Percentiles rank a stretch among this genome's conserved stretches.
Conservation (phyloP, 768 basidiomycete species). For the Naganishia randhawae region DNA sequence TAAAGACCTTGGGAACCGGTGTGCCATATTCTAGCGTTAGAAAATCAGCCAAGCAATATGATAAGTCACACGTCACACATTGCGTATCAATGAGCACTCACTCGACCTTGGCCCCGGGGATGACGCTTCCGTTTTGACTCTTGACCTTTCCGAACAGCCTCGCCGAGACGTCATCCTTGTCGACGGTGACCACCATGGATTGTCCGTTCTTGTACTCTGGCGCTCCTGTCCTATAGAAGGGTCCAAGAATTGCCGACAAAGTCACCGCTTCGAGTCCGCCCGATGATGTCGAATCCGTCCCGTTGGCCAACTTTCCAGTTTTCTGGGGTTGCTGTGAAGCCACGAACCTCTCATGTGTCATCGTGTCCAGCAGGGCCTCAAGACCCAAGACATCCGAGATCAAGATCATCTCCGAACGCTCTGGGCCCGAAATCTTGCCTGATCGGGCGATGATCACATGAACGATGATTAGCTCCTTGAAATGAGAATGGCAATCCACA, state of each 20-base stretch:
- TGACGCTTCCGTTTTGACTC: constrained; percentile 30
- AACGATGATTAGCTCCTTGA: no score
- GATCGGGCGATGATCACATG: neutral
- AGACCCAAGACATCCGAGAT: constrained; percentile 39
- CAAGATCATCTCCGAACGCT: constrained; percentile 40
- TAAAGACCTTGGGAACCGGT: constrained; percentile 34
- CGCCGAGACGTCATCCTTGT: constrained; percentile 25
- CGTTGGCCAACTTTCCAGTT: no score
- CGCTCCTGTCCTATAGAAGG: constrained; percentile 36
- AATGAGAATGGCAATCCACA: neutral
- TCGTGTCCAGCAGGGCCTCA: constrained; percentile 38
- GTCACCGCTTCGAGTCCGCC: constrained; percentile 21
- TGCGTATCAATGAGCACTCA: neutral
- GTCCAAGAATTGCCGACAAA: constrained; percentile 37
- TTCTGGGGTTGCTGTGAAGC: neutral
- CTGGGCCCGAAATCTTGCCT: constrained; percentile 27
- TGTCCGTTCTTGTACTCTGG: constrained; percentile 33
- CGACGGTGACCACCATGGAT: constrained; percentile 31
- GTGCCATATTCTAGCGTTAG: constrained; percentile 14
- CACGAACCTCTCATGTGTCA: neutral
- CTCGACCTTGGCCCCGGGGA: constrained; percentile 36
- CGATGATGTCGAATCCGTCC: neutral
- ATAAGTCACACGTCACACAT: no score
- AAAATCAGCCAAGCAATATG: neutral
- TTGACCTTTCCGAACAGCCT: constrained; percentile 30